Evolutionary conservation across 805 yeast genomes (phyloP), one percentile per base, ranked within the genome.

Genomic region (Sugiyamaella chiloensis): DNA sequence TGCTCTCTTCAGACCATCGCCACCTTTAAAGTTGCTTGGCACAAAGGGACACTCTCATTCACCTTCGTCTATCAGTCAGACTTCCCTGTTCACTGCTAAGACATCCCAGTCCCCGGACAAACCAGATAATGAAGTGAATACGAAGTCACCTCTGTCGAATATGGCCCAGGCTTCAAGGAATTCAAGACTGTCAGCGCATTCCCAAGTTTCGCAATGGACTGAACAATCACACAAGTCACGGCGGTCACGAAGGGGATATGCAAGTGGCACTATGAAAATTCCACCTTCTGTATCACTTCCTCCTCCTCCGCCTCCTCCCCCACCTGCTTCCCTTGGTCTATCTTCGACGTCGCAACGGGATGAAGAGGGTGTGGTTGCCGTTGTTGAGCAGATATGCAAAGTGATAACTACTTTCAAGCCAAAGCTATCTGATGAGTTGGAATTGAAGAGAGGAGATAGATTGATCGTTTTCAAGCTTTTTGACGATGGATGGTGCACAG

Each of bases 401-500:
- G 95, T 89, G 31, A 55, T 83, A 24, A 84, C 79, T 60, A 81
- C 78, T 55, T 89, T 88, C 65, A 72, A 68, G 45, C 89, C 96
- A 4, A 87, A 83, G 59, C 80, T 88, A n/a, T 83, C 79, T 4
- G 96, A 89, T 64, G 97, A 90, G 68, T 72, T 90, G 55, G 69
- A 79, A 14, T 66, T 90, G 17, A 63, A 71, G 16, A 83, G 81
- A 51, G 80, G 79, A 53, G 96, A 90, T 63, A 59, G 85, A 40
- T 74, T 90, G 48, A 82, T 85, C 57, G 71, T 90, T 19, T 68
- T 86, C 50, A 88, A 87, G 63, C 80, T 79, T 60, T 87, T 95
- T 9, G 90, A 84, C 43, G 97, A 90, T 64, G 96, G 91, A 48
- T 90, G 97, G 97, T 90, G 97, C 91, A 83, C 83, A 37, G 96